Evolutionary conservation across 1,139 yeast species (phyloP).

Genomic region (Yamadazyma kanchanaburiensis): DNA sequence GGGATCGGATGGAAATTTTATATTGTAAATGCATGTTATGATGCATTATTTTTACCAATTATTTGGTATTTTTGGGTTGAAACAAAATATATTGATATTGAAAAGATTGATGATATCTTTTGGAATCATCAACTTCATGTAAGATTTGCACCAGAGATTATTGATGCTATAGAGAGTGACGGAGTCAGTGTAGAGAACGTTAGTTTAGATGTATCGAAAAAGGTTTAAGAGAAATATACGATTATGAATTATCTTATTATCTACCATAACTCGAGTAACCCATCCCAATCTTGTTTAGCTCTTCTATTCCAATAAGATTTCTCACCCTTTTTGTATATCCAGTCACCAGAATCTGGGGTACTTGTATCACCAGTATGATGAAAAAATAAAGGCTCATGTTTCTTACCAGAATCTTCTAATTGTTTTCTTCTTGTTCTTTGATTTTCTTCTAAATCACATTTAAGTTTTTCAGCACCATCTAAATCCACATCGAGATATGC

Average conservation of each 20-base stretch:
- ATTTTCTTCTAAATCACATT: conserved; percentile 66
- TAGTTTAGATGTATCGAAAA: not conserved
- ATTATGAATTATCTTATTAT: not conserved
- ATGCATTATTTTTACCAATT: conserved; percentile 10
- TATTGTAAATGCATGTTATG: conserved; percentile 13
- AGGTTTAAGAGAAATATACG: too few relatives aligned
- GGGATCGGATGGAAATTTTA: conserved; percentile 13
- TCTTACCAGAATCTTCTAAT: conserved; percentile 41
- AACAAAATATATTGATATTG: conserved; percentile 11
- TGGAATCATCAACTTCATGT: conserved; percentile 5
- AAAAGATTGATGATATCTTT: conserved; percentile 5
- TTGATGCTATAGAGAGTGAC: conserved; percentile 1
- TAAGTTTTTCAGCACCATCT: conserved; percentile 67
- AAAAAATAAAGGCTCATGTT: conserved; percentile 65
- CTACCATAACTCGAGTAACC: conserved; percentile 51
- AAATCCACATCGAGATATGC: conserved; percentile 67
- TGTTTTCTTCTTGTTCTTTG: conserved; percentile 77
- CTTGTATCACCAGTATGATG: conserved; percentile 32
- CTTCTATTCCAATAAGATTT: conserved; percentile 82
- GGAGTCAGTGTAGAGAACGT: conserved; percentile 1
- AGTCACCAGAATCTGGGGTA: conserved; percentile 47
- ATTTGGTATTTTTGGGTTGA: conserved; percentile 14
- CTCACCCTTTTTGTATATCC: conserved; percentile 60
- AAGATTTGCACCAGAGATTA: conserved; percentile 1
- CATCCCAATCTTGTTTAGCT: conserved; percentile 57